These are phyloP conservation scores for Coccomyxa sp. DNA, from an alignment of 139 green algal species.

Conservation along the genomic window DNA sequence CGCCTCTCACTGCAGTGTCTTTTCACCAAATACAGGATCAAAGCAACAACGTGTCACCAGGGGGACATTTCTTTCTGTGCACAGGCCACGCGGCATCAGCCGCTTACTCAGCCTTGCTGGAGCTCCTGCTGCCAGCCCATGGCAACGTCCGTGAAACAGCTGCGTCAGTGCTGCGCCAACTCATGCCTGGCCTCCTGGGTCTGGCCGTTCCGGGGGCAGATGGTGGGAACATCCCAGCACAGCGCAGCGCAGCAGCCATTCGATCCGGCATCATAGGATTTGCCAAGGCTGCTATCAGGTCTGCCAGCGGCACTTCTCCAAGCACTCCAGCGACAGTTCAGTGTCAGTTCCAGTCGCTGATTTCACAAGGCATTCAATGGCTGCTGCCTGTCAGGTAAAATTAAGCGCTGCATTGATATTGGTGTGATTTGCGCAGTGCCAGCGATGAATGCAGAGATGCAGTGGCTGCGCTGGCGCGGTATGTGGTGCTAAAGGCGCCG, in stretches of 20 bases:
- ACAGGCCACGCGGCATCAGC: not conserved
- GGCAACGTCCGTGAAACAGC: constrained; percentile 25
- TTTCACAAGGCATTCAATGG: too few species aligned
- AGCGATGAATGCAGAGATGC: constrained; percentile 23
- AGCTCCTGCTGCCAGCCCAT: constrained; percentile 39
- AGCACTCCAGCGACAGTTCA: too few species aligned
- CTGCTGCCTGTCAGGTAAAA: too few species aligned
- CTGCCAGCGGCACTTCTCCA: not conserved
- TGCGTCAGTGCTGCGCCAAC: constrained; percentile 35
- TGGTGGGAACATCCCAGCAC: constrained; percentile 11
- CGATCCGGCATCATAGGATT: constrained; percentile 30
- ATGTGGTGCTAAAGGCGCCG: constrained; percentile 45
- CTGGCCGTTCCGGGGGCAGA: not conserved
- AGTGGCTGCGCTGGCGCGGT: constrained; percentile 43
- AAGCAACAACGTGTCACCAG: not conserved
- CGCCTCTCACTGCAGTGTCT: not conserved
- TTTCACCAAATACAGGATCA: constrained; percentile 6
- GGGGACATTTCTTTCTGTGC: not conserved
- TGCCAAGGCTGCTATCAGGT: constrained; percentile 31
- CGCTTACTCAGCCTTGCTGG: constrained; percentile 23
- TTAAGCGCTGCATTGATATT: not conserved
- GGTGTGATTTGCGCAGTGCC: constrained; percentile 3
- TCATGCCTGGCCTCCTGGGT: constrained; percentile 37
- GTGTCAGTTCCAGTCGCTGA: too few species aligned
- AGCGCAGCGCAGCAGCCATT: constrained; percentile 9